Conservation (phyloP, 768 basidiomycete species). For the Lactarius quietus region DNA sequence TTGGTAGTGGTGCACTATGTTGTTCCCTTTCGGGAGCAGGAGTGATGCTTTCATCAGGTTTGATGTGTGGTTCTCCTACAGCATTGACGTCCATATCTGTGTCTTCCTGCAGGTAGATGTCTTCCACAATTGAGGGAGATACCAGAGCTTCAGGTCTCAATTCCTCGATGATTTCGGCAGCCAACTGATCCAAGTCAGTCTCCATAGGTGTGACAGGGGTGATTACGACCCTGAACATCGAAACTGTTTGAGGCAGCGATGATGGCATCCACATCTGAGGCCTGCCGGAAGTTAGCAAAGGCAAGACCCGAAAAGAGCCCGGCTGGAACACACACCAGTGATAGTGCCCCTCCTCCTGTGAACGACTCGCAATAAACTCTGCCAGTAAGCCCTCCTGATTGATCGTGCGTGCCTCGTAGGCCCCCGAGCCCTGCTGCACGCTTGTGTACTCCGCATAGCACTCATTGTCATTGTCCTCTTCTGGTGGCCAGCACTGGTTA, state of each 20-base stretch:
- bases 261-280: slow-evolving; percentile 90
- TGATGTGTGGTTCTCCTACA: background rate
- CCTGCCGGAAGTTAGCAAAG: slow-evolving; percentile 95
- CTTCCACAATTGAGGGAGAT: background rate
- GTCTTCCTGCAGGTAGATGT: slow-evolving; percentile 1
- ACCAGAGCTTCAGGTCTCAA: slow-evolving; percentile 1
- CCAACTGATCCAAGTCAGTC: background rate
- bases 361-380: slow-evolving; percentile 51
- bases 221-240: slow-evolving; percentile 95
- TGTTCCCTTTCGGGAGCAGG: slow-evolving; percentile 1
- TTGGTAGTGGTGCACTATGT: background rate
- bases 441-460: no score
- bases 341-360: slow-evolving; percentile 59
- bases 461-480: no score
- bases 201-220: no score
- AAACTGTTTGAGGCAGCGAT: slow-evolving; percentile 95
- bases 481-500: no score
- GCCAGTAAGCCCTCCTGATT: slow-evolving; percentile 62
- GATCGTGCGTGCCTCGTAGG: slow-evolving; percentile 65
- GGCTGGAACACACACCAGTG: slow-evolving; percentile 62
- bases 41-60: background rate
- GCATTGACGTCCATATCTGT: slow-evolving; percentile 16
- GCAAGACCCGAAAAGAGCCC: slow-evolving; percentile 93
- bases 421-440: slow-evolving; percentile 89
- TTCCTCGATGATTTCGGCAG: background rate